Conservation (phyloP, 139 green algal genomes). For the Asterochloris erici region DNA sequence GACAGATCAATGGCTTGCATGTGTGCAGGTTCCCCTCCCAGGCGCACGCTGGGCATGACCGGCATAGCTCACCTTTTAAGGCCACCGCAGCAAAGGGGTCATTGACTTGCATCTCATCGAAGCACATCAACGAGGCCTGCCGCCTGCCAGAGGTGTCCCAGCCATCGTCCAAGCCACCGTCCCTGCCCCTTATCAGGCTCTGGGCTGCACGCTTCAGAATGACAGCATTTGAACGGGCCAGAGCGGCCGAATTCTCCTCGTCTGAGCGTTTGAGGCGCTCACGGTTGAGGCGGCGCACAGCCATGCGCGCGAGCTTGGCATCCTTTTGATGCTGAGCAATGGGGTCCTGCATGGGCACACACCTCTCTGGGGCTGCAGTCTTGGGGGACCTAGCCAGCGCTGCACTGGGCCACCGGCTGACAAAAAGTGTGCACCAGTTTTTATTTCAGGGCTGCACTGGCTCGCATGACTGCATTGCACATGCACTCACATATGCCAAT, state of each 20-base stretch:
- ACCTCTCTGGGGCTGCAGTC: no score
- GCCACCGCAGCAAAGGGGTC: slow-evolving; percentile 64
- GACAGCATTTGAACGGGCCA: slow-evolving; percentile 51
- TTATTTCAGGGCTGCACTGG: no score
- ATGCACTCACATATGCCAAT: no score
- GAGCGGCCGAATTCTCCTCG: slow-evolving; percentile 11
- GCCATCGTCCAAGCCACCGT: neutral
- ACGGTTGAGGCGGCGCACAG: slow-evolving; percentile 35
- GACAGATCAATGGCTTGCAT: no score
- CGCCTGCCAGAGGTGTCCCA: slow-evolving; percentile 17
- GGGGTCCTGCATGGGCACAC: slow-evolving; percentile 19
- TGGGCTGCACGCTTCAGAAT: slow-evolving; percentile 42
- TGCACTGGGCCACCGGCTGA: no score
- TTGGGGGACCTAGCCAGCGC: no score
- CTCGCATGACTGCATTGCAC: no score
- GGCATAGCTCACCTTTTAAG: slow-evolving; percentile 48
- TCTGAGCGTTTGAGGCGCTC: slow-evolving; percentile 20
- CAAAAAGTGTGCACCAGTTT: no score
- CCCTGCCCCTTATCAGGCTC: slow-evolving; percentile 44
- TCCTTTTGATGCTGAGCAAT: slow-evolving; percentile 39
- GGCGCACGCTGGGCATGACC: no score
- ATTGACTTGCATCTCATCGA: slow-evolving; percentile 77
- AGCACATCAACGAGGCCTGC: slow-evolving; percentile 58
- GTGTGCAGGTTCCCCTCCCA: no score
- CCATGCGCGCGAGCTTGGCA: slow-evolving; percentile 50